Percentiles rank a stretch among this genome's conserved stretches.
Conservation (phyloP, 805 yeast genomes). For the Komagataella populi region DNA sequence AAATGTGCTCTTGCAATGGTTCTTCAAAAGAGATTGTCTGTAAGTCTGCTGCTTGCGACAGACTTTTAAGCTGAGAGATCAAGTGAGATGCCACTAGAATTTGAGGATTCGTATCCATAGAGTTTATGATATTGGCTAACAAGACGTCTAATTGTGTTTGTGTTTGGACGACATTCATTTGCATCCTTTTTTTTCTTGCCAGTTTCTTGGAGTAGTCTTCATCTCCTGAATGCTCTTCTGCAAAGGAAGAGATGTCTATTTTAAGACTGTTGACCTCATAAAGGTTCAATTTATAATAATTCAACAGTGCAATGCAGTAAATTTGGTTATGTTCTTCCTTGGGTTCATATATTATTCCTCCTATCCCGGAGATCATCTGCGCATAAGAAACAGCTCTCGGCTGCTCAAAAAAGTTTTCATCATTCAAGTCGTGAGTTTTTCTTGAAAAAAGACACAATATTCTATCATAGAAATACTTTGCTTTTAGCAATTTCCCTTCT, state of each 20-base stretch:
- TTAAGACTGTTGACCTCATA: neutral
- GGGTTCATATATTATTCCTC: neutral
- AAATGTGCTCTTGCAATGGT: neutral
- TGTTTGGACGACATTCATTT: neutral
- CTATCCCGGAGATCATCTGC: neutral
- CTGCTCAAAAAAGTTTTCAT: neutral
- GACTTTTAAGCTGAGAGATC: neutral
- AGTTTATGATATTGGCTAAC: neutral
- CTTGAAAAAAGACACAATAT: neutral
- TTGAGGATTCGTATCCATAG: neutral
- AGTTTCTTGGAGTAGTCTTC: neutral
- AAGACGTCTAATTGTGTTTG: neutral
- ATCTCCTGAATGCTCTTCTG: neutral
- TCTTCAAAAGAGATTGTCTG: neutral
- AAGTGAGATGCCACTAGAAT: neutral
- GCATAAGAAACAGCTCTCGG: neutral
- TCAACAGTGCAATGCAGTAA: neutral
- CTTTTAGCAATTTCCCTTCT: neutral
- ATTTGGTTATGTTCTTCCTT: neutral
- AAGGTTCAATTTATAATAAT: neutral
- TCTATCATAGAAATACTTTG: neutral
- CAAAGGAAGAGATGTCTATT: neutral
- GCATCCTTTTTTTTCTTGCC: neutral
- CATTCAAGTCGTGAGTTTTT: neutral
- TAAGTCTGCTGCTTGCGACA: neutral